Evolutionary conservation across 2,329 filamentous ascomycete species (phyloP), one percentile per base, ranked within the genome.

Genomic region (Shiraia sp.): DNA sequence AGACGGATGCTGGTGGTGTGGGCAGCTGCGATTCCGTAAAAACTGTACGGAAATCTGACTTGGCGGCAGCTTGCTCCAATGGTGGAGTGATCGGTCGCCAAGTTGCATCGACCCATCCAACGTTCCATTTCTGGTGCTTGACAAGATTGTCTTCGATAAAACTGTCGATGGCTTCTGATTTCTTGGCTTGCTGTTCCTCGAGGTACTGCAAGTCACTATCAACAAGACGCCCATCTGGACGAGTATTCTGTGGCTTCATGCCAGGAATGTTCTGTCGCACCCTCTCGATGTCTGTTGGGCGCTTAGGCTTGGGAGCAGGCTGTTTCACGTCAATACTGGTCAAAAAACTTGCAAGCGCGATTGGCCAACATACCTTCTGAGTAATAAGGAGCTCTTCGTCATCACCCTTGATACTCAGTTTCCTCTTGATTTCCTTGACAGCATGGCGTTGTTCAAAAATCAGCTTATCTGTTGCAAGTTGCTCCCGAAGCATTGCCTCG

Each of bases 101-200:
- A 48, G 92, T 96, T 65, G 90, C 79, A 73, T 97, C 91, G 59
- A 95, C 81, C 75, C 89, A 90, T 63, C 88, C 87, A 58, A 88
- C 80, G 71, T 96, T 96, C 90, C 92, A 96, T 66, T 87, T 85
- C 57, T 87, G 83, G 72, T 96, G 92, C 71, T 93, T 92, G 59
- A 86, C 80, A 40, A 95, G 84, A 71, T 95, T 92, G 57, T 83
- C 83, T 68, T 95, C 88, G 66, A 97, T 89, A 61, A 95, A 90
- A 51, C 79, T 79, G 49, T 86, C 80, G 55, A 96, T 83, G 57
- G 88, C 83, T 55, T 87, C 90, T 55, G 92, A 86, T 69, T 88
- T 89, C 69, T 95, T 88, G 30, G 83, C 83, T 40, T 87, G 79
- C 57, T 89, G 81, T 59, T 96, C 89, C 47, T 87, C 80, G 50